phyloP scores from a whole-genome alignment of 78 protist genomes.

The Dictyostelium capitatum region DNA sequence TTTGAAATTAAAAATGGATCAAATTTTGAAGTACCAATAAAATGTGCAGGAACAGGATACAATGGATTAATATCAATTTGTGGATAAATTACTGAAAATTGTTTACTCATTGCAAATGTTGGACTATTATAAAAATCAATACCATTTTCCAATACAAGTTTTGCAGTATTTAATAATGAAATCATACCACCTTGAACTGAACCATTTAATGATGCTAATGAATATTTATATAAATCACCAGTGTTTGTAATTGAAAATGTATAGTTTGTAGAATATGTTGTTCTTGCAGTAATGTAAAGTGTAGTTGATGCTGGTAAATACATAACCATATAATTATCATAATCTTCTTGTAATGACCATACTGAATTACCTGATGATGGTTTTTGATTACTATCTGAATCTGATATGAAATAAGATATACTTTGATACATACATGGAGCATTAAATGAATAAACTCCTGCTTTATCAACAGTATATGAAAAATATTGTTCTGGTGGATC shows the following conservation, averaged over 20 bases:
- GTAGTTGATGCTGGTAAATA: slow-evolving; percentile 3
- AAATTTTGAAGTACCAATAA: neutral
- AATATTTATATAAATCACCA: neutral
- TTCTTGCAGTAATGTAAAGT: slow-evolving; percentile 18
- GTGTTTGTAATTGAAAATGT: slow-evolving; percentile 6
- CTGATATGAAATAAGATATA: neutral
- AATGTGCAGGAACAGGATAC: slow-evolving; percentile 32
- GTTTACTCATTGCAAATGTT: neutral
- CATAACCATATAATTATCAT: slow-evolving; percentile 44
- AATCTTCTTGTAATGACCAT: slow-evolving; percentile 13
- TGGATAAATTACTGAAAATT: slow-evolving; percentile 28
- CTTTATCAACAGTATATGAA: neutral
- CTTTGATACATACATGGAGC: slow-evolving; percentile 2
- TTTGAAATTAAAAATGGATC: neutral
- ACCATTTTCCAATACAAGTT: slow-evolving; percentile 12
- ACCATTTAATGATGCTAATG: neutral
- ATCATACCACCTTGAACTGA: neutral
- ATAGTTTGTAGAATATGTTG: slow-evolving; percentile 27
- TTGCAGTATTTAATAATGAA: neutral
- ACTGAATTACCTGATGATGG: neutral
- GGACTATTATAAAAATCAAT: neutral
- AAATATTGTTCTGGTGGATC: neutral
- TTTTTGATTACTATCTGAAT: neutral
- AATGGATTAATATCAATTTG: slow-evolving; percentile 10
- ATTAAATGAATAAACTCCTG: neutral